Evolutionary conservation across 139 green algal species (phyloP), one percentile per base, ranked within the genome.

Genomic region (Auxenochlorella pyrenoidosa): DNA sequence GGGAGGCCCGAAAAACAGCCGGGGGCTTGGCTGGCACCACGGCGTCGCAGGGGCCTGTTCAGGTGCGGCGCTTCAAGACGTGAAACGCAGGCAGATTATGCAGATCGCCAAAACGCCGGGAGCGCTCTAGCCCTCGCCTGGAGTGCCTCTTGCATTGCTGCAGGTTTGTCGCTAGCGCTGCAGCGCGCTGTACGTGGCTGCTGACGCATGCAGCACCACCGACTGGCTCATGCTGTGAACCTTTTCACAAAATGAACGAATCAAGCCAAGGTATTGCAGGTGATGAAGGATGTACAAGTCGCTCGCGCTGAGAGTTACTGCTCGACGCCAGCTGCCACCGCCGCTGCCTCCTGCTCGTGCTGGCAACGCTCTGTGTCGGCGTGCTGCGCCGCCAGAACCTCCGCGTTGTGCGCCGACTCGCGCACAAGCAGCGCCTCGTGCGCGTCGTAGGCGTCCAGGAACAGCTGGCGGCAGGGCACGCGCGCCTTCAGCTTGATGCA

Each of bases 401-500:
- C 63, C 2, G 43, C 81, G 21, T 12, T 78, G 63, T 86, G 63
- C 58, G 66, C 51, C 3, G 60, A 40, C 41, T 85, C 80, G 12
- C 26, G 24, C 40, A 30, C 38, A 26, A 38, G 16, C 68, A 79
- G 82, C 22, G 59, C 38, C 32, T 82, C 41, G 34, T 80, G 63
- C 32, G 24, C 59, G 13, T 79, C 65, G 30, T 82, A 82, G 18
- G 88, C 83, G 5, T 85, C 54, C 40, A 84, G 44, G 73, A 96
- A 96, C 59, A 96, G 79, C 63, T 94, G 73, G 22, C 90, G 86
- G 87, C 94, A 96, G 10, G 94, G 95, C 54, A 96, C 94, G 15
- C 88, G 85, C 13, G 95, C 92, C 43, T 92, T 91, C 22, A 99
- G 92, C 95, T 99, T 99, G 89, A 99, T 99, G 92, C 96, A 99